phyloP scores from a whole-genome alignment of 2,329 filamentous ascomycete species.

The Colletotrichum shisoi region DNA sequence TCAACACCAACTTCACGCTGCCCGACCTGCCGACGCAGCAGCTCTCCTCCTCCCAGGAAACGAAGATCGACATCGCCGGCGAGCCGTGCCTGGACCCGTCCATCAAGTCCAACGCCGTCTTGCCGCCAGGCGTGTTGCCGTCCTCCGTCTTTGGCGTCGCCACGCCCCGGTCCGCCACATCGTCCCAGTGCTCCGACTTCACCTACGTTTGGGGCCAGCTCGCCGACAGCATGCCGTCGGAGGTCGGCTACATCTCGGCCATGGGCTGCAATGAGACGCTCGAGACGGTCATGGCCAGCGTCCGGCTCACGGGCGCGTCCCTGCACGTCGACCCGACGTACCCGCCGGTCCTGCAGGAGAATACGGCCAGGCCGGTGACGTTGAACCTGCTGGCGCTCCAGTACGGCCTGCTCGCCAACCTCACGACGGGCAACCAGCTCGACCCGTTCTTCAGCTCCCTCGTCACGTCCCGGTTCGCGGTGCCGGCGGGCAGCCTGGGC shows the following conservation, averaged over 20 bases:
- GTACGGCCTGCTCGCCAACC: constrained; percentile 46
- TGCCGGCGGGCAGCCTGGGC: constrained; percentile 44
- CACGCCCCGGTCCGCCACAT: constrained; percentile 34
- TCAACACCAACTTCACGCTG: constrained; percentile 42
- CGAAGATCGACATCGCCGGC: constrained; percentile 41
- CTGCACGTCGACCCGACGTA: constrained; percentile 45
- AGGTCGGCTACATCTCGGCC: constrained; percentile 46
- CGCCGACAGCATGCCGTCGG: constrained; percentile 41
- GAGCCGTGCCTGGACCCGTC: constrained; percentile 39
- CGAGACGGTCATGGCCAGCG: constrained; percentile 44
- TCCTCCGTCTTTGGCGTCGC: constrained; percentile 43
- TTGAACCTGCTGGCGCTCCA: constrained; percentile 43
- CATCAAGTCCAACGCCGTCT: constrained; percentile 40
- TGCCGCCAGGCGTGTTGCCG: constrained; percentile 27
- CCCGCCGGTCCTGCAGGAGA: constrained; percentile 45
- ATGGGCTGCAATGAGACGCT: constrained; percentile 52
- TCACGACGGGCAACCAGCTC: constrained; percentile 44
- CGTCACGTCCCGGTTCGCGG: constrained; percentile 47
- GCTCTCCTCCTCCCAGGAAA: background rate
- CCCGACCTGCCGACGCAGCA: constrained; percentile 26
- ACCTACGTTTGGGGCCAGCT: constrained; percentile 51
- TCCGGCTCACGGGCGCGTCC: constrained; percentile 41
- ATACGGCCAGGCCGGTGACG: constrained; percentile 38
- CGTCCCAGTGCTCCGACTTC: constrained; percentile 46
- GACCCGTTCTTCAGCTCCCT: constrained; percentile 50